Evolutionary conservation across 2,329 filamentous ascomycete genomes (phyloP).

Genomic region (Graphilbum ipis-grandicollis): DNA sequence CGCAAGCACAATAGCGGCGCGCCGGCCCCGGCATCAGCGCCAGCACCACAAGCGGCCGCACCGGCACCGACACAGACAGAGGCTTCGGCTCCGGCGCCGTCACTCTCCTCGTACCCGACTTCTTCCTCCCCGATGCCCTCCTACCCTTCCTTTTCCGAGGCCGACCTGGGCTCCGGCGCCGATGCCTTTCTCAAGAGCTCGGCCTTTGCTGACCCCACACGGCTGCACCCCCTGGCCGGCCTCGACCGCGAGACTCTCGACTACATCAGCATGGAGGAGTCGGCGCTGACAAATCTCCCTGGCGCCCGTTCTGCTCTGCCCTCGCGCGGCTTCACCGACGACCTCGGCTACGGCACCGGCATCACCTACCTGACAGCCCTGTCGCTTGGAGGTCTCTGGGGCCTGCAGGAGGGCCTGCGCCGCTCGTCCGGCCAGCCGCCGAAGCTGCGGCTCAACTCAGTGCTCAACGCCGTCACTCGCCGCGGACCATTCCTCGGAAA

Average conservation of each 20-base stretch:
- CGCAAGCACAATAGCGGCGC: constrained; percentile 26
- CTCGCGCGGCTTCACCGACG: constrained; percentile 92
- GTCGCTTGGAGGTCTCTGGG: constrained; percentile 77
- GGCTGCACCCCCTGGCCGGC: constrained; percentile 84
- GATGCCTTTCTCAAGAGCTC: constrained; percentile 69
- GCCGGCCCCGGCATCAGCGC: constrained; percentile 19
- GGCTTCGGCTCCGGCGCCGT: constrained; percentile 45
- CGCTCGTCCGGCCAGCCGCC: constrained; percentile 63
- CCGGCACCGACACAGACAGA: constrained; percentile 22
- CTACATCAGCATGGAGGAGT: constrained; percentile 89
- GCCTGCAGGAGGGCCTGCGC: constrained; percentile 73
- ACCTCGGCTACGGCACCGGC: constrained; percentile 93
- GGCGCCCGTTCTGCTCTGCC: constrained; percentile 77
- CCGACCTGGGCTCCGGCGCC: constrained; percentile 63
- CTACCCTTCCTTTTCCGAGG: constrained; percentile 34
- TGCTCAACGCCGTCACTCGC: constrained; percentile 85
- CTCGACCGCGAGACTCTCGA: constrained; percentile 86
- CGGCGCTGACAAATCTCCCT: constrained; percentile 68
- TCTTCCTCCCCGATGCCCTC: too few species aligned
- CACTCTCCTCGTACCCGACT: constrained; percentile 32
- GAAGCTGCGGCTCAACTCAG: constrained; percentile 82
- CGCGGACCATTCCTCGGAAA: constrained; percentile 92
- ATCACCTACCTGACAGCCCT: constrained; percentile 85
- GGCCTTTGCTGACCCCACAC: constrained; percentile 66
- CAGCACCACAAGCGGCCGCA: background rate